These are phyloP conservation scores for Exserohilum rostratum DNA, from an alignment of 2,329 filamentous ascomycete genomes.

Conservation along the genomic window DNA sequence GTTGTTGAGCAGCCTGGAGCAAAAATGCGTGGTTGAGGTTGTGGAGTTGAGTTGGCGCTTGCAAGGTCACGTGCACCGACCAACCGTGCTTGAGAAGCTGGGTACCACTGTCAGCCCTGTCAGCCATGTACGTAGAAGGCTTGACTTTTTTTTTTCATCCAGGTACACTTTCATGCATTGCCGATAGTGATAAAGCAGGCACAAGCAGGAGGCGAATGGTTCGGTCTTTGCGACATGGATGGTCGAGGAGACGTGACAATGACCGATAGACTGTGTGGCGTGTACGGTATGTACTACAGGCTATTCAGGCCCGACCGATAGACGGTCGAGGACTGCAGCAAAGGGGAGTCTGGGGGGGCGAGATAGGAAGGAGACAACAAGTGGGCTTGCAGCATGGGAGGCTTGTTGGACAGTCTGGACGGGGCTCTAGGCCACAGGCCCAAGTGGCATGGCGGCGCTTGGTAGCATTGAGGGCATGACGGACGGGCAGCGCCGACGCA, in stretches of 20 bases:
- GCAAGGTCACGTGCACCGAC: slow-evolving; percentile 12
- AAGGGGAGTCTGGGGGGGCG: slow-evolving; percentile 4
- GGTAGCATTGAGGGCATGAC: no score
- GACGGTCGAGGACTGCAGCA: slow-evolving; percentile 5
- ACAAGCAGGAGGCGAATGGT: no score
- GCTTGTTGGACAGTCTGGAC: slow-evolving; percentile 25
- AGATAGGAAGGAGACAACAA: slow-evolving; percentile 21
- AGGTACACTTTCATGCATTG: no score
- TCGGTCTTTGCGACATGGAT: no score
- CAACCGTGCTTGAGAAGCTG: not conserved
- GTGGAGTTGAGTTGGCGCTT: slow-evolving; percentile 8
- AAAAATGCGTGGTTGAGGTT: slow-evolving; percentile 8
- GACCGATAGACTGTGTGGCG: no score
- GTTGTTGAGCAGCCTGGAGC: slow-evolving; percentile 3
- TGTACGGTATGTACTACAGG: no score
- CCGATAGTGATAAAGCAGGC: no score
- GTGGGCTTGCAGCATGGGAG: slow-evolving; percentile 7
- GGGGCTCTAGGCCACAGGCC: slow-evolving; percentile 19
- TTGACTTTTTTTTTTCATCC: no score
- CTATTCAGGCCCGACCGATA: no score
- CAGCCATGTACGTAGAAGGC: no score
- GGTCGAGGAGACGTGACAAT: not conserved
- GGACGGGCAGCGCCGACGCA: no score
- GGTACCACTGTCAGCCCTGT: no score
- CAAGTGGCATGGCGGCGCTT: slow-evolving; percentile 3